phyloP scores from a whole-genome alignment of 768 basidiomycete genomes.

The Lactarius indigo region DNA sequence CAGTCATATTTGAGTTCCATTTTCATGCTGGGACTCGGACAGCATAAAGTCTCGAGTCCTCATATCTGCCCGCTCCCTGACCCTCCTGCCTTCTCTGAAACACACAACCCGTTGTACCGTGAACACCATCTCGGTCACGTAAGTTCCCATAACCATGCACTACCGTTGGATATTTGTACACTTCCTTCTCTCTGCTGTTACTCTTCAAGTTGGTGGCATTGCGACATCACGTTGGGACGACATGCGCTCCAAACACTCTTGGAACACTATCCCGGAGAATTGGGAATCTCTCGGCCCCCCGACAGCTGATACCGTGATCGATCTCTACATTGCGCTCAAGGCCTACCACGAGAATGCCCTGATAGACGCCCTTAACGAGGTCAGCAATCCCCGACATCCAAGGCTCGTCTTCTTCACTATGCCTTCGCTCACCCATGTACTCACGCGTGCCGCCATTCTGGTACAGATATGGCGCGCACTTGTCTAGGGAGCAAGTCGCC shows the following conservation, averaged over 20 bases:
- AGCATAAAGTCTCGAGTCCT: background rate
- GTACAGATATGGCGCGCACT: background rate
- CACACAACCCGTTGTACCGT: background rate
- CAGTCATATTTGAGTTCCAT: no score
- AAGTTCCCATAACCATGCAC: background rate
- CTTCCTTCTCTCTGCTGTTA: background rate
- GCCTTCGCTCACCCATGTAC: background rate
- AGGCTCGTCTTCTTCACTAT: background rate
- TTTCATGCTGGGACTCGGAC: no score
- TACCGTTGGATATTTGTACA: background rate
- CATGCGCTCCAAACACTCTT: background rate
- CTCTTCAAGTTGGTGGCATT: background rate
- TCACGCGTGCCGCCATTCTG: background rate
- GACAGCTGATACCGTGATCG: background rate
- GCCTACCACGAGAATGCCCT: background rate
- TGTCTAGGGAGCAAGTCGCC: background rate
- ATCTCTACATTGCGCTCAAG: background rate
- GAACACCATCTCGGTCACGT: background rate
- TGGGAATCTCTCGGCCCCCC: background rate
- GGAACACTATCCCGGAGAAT: background rate
- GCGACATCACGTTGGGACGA: background rate
- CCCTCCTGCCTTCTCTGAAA: background rate
- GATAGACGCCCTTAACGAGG: background rate
- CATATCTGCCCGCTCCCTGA: no score
- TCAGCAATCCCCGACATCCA: background rate